Evolutionary conservation across 2,329 filamentous ascomycete genomes (phyloP).

Genomic region (Colletotrichum plurivorum): DNA sequence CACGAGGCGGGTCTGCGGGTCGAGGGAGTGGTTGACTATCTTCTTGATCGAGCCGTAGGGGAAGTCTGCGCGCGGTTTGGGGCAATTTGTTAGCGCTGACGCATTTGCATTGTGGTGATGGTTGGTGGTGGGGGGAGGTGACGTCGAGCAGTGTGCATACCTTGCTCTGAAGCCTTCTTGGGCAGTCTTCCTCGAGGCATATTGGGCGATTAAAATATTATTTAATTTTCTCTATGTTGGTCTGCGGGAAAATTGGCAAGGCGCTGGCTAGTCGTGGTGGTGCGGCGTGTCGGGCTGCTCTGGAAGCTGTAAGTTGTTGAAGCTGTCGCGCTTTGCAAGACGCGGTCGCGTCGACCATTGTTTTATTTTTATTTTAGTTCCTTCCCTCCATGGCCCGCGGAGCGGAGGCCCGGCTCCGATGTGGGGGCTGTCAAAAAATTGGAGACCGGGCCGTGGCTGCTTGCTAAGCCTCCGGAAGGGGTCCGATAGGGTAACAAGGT

Average conservation of each 20-base stretch:
- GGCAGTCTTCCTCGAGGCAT: constrained; percentile 28
- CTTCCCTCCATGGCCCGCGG: not conserved
- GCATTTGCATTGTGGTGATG: not conserved
- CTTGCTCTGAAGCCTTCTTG: constrained; percentile 25
- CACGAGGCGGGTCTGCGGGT: constrained; percentile 27
- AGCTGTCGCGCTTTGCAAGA: constrained; percentile 11
- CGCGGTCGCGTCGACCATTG: constrained; percentile 31
- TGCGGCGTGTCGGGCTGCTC: not conserved
- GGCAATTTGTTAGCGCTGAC: not conserved
- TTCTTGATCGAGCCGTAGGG: constrained; percentile 34
- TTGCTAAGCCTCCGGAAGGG: no score
- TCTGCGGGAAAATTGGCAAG: not conserved
- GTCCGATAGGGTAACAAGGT: no score
- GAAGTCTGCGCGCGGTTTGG: constrained; percentile 3
- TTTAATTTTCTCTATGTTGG: not conserved
- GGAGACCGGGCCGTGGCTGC: not conserved
- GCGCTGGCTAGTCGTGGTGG: not conserved
- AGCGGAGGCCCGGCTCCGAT: not conserved
- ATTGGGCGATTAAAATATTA: not conserved
- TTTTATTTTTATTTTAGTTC: constrained; percentile 19
- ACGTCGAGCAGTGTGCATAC: not conserved
- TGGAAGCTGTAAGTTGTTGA: not conserved
- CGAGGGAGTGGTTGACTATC: constrained; percentile 20
- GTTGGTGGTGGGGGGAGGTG: not conserved
- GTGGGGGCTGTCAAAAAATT: not conserved